phyloP scores from a whole-genome alignment of 2,329 filamentous ascomycete genomes.

The Cytospora schulzeri region DNA sequence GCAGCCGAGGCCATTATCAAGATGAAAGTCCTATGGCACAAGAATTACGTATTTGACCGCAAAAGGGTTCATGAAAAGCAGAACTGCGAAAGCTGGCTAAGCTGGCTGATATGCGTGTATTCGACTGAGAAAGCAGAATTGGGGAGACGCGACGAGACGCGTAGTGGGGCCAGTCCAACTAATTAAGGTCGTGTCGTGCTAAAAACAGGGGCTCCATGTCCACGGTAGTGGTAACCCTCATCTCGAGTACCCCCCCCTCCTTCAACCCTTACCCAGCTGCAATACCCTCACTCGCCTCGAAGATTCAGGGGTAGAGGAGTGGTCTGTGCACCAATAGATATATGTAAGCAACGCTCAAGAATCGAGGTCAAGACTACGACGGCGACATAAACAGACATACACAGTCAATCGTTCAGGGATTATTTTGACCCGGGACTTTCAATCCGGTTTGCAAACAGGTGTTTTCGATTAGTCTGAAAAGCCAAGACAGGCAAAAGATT shows the following conservation, averaged over 20 bases:
- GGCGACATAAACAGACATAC: not conserved
- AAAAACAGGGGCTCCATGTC: constrained; percentile 12
- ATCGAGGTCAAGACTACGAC: not conserved
- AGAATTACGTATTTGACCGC: not conserved
- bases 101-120: not conserved
- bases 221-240: not conserved
- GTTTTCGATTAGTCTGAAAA: not conserved
- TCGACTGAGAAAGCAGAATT: not conserved
- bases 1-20: constrained; percentile 42
- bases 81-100: not conserved
- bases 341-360: not conserved
- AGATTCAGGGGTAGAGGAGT: not conserved
- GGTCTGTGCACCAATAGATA: not conserved
- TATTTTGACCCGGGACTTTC: not conserved
- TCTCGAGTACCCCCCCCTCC: too few species aligned
- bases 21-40: not conserved
- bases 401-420: not conserved
- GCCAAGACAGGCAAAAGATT: not conserved
- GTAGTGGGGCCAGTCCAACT: constrained; percentile 25
- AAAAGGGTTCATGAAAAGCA: not conserved
- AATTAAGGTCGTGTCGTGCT: constrained; percentile 26
- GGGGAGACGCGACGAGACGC: constrained; percentile 22
- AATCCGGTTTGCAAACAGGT: not conserved
- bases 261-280: too few species aligned
- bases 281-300: not conserved